These are phyloP conservation scores for Diophrys appendiculata DNA, from an alignment of 73 alveolate species.

Conservation along the genomic window DNA sequence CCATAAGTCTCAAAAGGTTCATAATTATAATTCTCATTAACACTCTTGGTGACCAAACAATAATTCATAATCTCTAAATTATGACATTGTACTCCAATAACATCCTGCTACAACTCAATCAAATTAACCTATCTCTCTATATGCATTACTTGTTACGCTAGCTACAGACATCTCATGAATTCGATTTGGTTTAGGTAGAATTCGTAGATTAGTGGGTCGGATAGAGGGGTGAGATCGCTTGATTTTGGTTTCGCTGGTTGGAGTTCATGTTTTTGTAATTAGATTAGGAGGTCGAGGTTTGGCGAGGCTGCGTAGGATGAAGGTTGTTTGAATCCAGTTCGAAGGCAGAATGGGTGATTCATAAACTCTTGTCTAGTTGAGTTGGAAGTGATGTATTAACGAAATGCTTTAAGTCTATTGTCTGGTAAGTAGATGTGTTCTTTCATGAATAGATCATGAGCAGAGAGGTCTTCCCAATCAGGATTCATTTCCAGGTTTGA, in stretches of 20 bases:
- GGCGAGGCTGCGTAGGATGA: neutral
- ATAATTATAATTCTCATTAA: neutral
- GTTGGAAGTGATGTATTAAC: neutral
- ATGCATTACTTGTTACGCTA: neutral
- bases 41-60: neutral
- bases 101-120: neutral
- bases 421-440: neutral
- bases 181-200: neutral
- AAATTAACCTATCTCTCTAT: neutral
- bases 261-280: neutral
- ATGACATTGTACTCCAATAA: neutral
- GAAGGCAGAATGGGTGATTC: neutral
- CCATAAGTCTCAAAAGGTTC: slow-evolving; percentile 71
- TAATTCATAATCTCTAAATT: neutral
- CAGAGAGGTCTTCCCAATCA: neutral
- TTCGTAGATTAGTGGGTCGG: neutral
- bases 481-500: neutral
- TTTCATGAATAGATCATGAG: neutral
- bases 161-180: neutral
- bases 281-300: neutral
- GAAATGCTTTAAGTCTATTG: neutral
- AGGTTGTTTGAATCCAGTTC: neutral
- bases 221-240: neutral
- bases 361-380: neutral
- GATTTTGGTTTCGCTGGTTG: neutral